phyloP scores from a whole-genome alignment of 2,329 filamentous ascomycete species.

The Cladobotryum mycophilum region DNA sequence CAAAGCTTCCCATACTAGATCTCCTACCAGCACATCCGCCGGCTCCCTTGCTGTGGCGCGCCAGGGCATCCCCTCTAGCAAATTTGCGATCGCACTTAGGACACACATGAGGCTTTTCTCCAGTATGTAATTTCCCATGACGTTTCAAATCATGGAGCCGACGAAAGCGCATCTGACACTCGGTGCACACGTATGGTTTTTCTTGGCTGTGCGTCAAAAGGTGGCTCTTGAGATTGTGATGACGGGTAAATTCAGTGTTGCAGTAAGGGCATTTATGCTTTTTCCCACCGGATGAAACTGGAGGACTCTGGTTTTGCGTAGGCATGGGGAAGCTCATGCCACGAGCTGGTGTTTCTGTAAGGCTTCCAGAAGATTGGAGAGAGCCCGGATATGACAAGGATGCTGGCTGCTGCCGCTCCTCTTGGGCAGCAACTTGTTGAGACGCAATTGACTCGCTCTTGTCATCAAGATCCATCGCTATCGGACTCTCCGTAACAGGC shows the following conservation, averaged over 20 bases:
- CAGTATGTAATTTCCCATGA: slow-evolving; percentile 93
- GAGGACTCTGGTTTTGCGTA: slow-evolving; percentile 35
- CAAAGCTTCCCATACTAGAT: slow-evolving; percentile 78
- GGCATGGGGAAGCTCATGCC: slow-evolving; percentile 55
- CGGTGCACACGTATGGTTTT: slow-evolving; percentile 90
- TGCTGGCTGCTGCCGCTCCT: slow-evolving; percentile 43
- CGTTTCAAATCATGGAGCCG: slow-evolving; percentile 92
- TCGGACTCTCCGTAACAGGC: slow-evolving; percentile 44
- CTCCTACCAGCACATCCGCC: slow-evolving; percentile 90
- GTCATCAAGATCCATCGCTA: slow-evolving; percentile 48
- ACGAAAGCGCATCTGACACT: slow-evolving; percentile 88
- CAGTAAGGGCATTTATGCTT: slow-evolving; percentile 97
- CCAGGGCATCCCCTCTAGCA: slow-evolving; percentile 88
- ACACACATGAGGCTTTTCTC: slow-evolving; percentile 91
- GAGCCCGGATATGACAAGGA: slow-evolving; percentile 52
- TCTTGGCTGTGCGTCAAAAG: slow-evolving; percentile 96
- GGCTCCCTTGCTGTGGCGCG: slow-evolving; percentile 89
- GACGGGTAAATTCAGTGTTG: slow-evolving; percentile 91
- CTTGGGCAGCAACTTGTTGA: slow-evolving; percentile 40
- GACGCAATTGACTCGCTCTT: slow-evolving; percentile 30
- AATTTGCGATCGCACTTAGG: slow-evolving; percentile 93
- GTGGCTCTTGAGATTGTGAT: slow-evolving; percentile 97
- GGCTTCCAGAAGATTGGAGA: slow-evolving; percentile 35
- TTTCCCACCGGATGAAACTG: slow-evolving; percentile 62
- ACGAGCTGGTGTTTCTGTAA: slow-evolving; percentile 41